Evolutionary conservation across 2,329 filamentous ascomycete genomes (phyloP).

Genomic region (Xylaria multiplex): DNA sequence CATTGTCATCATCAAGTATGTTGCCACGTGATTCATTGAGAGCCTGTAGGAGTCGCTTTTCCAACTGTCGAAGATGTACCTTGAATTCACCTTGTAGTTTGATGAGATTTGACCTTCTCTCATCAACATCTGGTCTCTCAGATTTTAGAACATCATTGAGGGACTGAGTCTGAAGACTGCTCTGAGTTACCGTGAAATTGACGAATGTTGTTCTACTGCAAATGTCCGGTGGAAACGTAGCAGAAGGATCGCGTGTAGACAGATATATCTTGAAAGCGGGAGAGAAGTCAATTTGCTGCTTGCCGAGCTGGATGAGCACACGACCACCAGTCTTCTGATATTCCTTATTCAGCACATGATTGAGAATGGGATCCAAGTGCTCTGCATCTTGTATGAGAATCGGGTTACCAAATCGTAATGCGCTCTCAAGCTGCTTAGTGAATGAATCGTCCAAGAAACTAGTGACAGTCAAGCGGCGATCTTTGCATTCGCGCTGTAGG

Average conservation of each 20-base stretch:
- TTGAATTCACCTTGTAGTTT: slow-evolving; percentile 99
- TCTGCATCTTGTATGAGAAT: slow-evolving; percentile 99
- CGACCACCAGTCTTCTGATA: slow-evolving; percentile 98
- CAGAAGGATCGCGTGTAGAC: slow-evolving; percentile 94
- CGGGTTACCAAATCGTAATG: slow-evolving; percentile 95
- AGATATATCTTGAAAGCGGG: slow-evolving; percentile 95
- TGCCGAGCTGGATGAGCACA: slow-evolving; percentile 97
- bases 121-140: slow-evolving; percentile 95
- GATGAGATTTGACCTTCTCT: slow-evolving; percentile 95
- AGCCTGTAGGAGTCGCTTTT: slow-evolving; percentile 92
- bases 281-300: slow-evolving; percentile 99
- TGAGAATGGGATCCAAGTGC: slow-evolving; percentile 94
- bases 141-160: slow-evolving; percentile 98
- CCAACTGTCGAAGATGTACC: slow-evolving; percentile 93
- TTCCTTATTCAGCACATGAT: slow-evolving; percentile 98
- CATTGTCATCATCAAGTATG: slow-evolving; percentile 96
- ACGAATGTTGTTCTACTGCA: slow-evolving; percentile 99
- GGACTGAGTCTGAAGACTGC: slow-evolving; percentile 97
- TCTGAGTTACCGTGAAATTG: slow-evolving; percentile 99
- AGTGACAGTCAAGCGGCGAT: slow-evolving; percentile 91
- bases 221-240: slow-evolving; percentile 93
- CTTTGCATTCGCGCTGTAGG: slow-evolving; percentile 92
- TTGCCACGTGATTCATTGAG: slow-evolving; percentile 98
- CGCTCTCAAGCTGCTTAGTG: slow-evolving; percentile 96
- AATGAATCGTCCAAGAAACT: slow-evolving; percentile 99